Conservation (phyloP, 2,329 filamentous ascomycete genomes). For the Alternaria novae-zelandiae region DNA sequence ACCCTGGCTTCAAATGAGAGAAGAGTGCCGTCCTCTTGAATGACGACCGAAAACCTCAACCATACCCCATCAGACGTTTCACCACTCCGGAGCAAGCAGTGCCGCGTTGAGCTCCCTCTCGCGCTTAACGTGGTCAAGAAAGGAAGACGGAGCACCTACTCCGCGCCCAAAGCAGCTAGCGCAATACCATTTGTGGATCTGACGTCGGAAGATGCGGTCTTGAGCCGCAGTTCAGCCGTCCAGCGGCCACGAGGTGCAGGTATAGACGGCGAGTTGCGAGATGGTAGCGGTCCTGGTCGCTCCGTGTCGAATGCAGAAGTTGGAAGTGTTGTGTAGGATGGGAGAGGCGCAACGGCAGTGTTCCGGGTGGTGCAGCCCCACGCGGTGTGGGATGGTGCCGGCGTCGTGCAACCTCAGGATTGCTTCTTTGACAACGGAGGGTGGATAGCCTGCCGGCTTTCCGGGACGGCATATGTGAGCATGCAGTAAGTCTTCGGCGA, state of each 20-base stretch:
- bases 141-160: constrained; percentile 14
- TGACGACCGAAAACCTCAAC: constrained; percentile 13
- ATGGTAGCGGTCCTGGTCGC: constrained; percentile 24
- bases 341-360: constrained; percentile 1
- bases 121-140: constrained; percentile 28
- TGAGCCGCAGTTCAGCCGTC: constrained; percentile 19
- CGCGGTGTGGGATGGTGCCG: constrained; percentile 6
- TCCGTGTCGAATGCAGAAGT: constrained; percentile 29
- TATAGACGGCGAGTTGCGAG: constrained; percentile 17
- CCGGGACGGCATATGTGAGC: neutral
- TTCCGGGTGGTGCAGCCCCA: constrained; percentile 10
- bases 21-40: constrained; percentile 1
- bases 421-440: neutral
- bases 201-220: constrained; percentile 26
- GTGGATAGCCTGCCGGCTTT: neutral
- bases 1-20: too few relatives aligned
- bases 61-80: constrained; percentile 31
- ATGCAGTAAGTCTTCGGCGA: neutral
- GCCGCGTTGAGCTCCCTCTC: constrained; percentile 36
- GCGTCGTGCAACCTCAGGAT: neutral
- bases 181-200: constrained; percentile 5
- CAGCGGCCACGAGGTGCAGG: constrained; percentile 16
- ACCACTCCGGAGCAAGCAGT: constrained; percentile 33
- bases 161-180: constrained; percentile 35
- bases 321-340: neutral